Evolutionary conservation across 2,329 filamentous ascomycete genomes (phyloP).

Genomic region (Aschersonia sp.): DNA sequence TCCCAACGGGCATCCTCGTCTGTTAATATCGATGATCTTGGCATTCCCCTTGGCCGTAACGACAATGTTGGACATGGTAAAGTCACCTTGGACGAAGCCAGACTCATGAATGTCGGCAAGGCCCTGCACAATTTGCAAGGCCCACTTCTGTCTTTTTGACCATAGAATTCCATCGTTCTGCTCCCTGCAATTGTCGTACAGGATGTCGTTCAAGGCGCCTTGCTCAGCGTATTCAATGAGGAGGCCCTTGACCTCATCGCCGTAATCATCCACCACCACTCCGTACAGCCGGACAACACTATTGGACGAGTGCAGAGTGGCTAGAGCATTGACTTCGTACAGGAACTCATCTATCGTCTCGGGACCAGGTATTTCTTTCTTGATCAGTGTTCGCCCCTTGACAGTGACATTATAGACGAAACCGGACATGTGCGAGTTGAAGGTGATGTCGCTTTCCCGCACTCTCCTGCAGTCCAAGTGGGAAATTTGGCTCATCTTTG

Average conservation of each 20-base stretch:
- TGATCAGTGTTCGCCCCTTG: conserved; percentile 59
- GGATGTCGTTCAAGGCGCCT: conserved; percentile 77
- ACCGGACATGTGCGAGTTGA: conserved; percentile 87
- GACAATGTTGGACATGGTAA: conserved; percentile 94
- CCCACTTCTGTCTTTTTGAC: conserved; percentile 71
- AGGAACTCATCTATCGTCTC: conserved; percentile 93
- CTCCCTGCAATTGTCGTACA: conserved; percentile 61
- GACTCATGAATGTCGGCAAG: conserved; percentile 88
- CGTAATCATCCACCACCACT: conserved; percentile 78
- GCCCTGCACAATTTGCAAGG: conserved; percentile 76
- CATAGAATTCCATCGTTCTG: conserved; percentile 46
- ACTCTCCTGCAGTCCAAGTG: conserved; percentile 55
- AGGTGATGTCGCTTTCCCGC: conserved; percentile 61
- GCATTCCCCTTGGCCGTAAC: conserved; percentile 73
- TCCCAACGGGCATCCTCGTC: conserved; percentile 88
- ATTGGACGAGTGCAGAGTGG: conserved; percentile 54
- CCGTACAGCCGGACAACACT: conserved; percentile 80
- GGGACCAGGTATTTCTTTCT: conserved; percentile 94
- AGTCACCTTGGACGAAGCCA: conserved; percentile 94
- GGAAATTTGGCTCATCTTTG: conserved; percentile 54
- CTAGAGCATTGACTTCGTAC: conserved; percentile 94
- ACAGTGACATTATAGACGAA: conserved; percentile 91
- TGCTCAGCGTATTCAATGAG: conserved; percentile 78
- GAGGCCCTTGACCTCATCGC: conserved; percentile 70
- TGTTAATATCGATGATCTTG: conserved; percentile 97